A percentile compares a stretch with the other conserved stretches of the same genome.
phyloP scores from a whole-genome alignment of 2,329 filamentous ascomycete species.

The Fusarium abutilonis region DNA sequence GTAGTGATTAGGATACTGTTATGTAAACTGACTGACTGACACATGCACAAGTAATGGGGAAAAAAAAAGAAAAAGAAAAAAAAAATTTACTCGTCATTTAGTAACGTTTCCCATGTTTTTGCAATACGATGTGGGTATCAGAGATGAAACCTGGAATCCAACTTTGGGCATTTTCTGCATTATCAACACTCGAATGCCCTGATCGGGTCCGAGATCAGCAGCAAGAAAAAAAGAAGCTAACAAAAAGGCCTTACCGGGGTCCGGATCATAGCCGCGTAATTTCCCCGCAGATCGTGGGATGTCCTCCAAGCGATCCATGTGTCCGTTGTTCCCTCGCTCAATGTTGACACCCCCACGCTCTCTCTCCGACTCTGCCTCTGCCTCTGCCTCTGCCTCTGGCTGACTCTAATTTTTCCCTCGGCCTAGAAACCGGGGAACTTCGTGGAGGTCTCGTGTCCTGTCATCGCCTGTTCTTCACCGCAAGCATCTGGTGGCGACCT shows the following conservation, averaged over 20 bases:
- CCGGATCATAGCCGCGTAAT: not conserved
- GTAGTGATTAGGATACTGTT: not conserved
- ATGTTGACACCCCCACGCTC: constrained; percentile 19
- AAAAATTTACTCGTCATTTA: not conserved
- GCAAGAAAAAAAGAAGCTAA: not conserved
- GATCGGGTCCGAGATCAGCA: not conserved
- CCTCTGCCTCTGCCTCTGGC: too few relatives aligned
- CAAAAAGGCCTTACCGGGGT: not conserved
- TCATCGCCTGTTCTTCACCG: not conserved
- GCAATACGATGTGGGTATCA: too few relatives aligned
- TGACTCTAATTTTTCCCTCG: not conserved
- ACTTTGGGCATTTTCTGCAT: not conserved
- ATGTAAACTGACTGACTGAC: not conserved
- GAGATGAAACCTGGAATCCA: too few relatives aligned
- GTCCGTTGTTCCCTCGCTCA: constrained; percentile 2
- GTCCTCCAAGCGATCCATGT: not conserved
- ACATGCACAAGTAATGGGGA: too few relatives aligned
- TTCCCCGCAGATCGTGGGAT: constrained; percentile 26
- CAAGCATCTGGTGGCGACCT: not conserved
- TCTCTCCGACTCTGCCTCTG: not conserved
- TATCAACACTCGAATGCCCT: not conserved
- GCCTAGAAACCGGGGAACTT: constrained; percentile 8
- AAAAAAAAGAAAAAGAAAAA: too few relatives aligned
- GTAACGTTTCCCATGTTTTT: too few relatives aligned
- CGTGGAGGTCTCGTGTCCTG: constrained; percentile 16